Percentiles rank a stretch among this genome's conserved stretches.
Evolutionary conservation across 306 rosid species (phyloP).

Genomic region (Vigna hirtella): DNA sequence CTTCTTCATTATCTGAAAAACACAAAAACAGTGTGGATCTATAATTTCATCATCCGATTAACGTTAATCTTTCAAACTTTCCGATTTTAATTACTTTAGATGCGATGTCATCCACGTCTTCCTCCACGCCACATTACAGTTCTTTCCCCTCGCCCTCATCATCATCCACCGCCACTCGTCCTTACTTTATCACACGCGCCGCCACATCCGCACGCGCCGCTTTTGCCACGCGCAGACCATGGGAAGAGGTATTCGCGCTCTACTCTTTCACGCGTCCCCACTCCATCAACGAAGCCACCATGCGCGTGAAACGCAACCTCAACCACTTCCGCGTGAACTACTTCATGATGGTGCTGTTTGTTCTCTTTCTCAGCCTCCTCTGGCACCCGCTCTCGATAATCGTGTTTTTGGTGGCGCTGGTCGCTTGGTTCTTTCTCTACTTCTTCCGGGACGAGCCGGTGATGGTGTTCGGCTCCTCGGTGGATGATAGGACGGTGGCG

Average conservation of each 20-base stretch:
- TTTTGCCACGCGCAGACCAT: constrained; percentile 64
- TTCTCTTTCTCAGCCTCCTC: constrained; percentile 77
- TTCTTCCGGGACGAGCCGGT: constrained; percentile 63
- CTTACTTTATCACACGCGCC: constrained; percentile 44
- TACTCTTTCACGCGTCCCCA: constrained; percentile 66
- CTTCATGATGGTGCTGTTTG: constrained; percentile 54
- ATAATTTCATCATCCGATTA: not conserved
- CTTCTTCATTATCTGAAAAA: not conserved
- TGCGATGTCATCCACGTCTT: constrained; percentile 53
- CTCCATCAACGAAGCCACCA: constrained; percentile 53
- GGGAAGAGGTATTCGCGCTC: constrained; percentile 72
- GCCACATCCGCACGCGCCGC: constrained; percentile 26
- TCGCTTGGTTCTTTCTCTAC: constrained; percentile 73
- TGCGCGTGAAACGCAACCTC: constrained; percentile 66
- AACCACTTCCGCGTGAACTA: constrained; percentile 71
- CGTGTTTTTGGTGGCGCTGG: constrained; percentile 62
- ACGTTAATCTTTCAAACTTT: not conserved
- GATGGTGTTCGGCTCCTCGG: constrained; percentile 43
- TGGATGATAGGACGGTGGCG: constrained; percentile 62
- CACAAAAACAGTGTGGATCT: not conserved
- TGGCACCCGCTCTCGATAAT: constrained; percentile 82
- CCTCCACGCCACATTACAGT: constrained; percentile 52
- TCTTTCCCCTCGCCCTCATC: constrained; percentile 44
- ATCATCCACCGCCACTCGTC: constrained; percentile 14
- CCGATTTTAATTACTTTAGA: not conserved